phyloP scores from a whole-genome alignment of 257 asterid genomes.

The Ballota nigra region DNA sequence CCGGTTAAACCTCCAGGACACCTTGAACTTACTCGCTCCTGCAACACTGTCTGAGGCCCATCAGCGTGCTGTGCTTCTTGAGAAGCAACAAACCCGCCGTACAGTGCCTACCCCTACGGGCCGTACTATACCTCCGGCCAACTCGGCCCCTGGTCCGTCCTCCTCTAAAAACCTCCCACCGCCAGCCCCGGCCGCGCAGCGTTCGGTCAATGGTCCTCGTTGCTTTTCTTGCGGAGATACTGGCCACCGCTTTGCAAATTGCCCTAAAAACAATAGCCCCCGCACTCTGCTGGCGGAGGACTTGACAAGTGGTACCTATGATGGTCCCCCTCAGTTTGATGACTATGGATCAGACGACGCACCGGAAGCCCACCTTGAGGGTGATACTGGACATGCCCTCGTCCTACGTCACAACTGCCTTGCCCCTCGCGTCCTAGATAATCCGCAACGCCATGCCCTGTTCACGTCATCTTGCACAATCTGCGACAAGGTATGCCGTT shows the following conservation, averaged over 20 bases:
- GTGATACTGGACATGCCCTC: fast-evolving
- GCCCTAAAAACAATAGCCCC: background rate
- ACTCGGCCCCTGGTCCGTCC: background rate
- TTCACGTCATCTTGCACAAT: too few species aligned
- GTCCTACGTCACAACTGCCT: too few species aligned
- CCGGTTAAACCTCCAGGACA: background rate
- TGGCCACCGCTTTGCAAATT: background rate
- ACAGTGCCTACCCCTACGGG: background rate
- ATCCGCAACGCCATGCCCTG: too few species aligned
- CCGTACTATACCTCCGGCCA: too few species aligned
- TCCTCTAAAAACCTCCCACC: background rate
- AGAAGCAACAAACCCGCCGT: background rate
- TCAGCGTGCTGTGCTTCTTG: background rate
- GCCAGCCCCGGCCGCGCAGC: too few species aligned
- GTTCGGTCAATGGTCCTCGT: too few species aligned
- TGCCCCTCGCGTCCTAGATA: too few species aligned
- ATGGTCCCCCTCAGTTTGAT: background rate
- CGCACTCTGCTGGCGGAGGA: background rate
- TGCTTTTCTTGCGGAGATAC: background rate
- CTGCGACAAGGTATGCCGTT: too few species aligned
- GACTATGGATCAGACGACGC: background rate
- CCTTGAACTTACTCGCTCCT: background rate
- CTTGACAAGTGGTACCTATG: background rate
- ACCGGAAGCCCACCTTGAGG: background rate
- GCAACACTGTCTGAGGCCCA: background rate